phyloP scores from a whole-genome alignment of 257 asterid genomes.

The Nicotiana tabacum region DNA sequence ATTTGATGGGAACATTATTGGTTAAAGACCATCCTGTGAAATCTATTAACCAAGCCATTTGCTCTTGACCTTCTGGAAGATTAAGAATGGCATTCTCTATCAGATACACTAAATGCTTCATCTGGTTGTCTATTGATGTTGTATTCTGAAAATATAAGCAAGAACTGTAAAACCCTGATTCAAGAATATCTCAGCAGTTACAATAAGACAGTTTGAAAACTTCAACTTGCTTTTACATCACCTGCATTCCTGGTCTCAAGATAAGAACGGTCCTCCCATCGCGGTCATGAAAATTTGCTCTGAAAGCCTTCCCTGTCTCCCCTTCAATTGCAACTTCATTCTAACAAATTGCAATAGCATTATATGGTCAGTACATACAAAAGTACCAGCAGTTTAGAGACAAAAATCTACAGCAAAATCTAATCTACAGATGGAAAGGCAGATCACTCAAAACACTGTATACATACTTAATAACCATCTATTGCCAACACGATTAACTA shows the following conservation, averaged over 20 bases:
- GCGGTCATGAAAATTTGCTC: constrained; percentile 86
- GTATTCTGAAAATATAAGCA: constrained; percentile 57
- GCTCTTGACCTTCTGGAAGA: constrained; percentile 92
- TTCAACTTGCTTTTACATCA: constrained; percentile 8
- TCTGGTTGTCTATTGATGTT: constrained; percentile 68
- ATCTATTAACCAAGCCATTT: constrained; percentile 94
- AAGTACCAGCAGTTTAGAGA: background rate
- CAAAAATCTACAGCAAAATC: background rate
- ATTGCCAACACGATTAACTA: background rate
- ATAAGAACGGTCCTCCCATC: constrained; percentile 82
- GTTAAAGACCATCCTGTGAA: constrained; percentile 85
- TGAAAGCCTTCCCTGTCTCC: constrained; percentile 78
- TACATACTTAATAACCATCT: background rate
- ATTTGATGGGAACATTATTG: constrained; percentile 71
- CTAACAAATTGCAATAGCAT: constrained; percentile 31
- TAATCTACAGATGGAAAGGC: background rate
- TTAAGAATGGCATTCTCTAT: constrained; percentile 85
- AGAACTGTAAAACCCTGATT: background rate
- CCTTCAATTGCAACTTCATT: constrained; percentile 80
- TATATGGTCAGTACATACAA: background rate
- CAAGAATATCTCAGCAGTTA: background rate
- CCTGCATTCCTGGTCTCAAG: constrained; percentile 90
- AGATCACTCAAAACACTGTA: background rate
- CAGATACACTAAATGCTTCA: constrained; percentile 80
- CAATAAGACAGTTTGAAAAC: background rate